Evolutionary conservation across 495 filamentous ascomycete species (phyloP), one percentile per base, ranked within the genome.

Genomic region (Pseudotulostoma volvatum): DNA sequence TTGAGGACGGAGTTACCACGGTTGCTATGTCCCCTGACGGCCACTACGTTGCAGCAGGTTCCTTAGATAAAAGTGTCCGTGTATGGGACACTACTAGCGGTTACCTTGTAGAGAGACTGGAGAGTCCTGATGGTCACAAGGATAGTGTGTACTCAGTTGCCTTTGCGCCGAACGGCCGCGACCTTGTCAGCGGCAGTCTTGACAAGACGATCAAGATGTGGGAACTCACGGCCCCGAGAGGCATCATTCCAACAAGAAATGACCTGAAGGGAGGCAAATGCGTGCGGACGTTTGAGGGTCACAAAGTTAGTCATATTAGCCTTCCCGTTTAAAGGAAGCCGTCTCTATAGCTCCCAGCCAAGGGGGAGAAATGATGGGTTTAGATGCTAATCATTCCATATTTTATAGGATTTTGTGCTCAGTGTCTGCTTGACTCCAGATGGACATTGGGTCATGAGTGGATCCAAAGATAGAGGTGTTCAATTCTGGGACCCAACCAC

Each of bases 151-250:
- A 93, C 52, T 84, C 78, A 31, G 84, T 93, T 35, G 84, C 84
- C 2, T 93, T 93, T 53, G 82, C 84, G 18, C 84, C 84, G 18
- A 86, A 84, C 45, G 83, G 84, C 36, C 78, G 79, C 40, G 82
- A 87, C 46, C 73, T 93, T 36, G 83, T 93, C 51, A 85, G 80
- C 51, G 84, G 84, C 40, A 85, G 80, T 71, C 63, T 93, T 45
- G 84, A 93, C 56, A 88, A 87, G 69, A 90, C 84, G 2, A 93
- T 93, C 65, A 93, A 93, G 68, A 81, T 90, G 70, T 93, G 84
- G 84, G 84, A 93, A 58, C 67, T 93, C 31, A 71, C 68, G 18
- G 71, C 78, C 19, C 73, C 81, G 34, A 70, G 81, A 41, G 74
- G 73, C 34, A 57, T 68, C 43, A 66, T 76, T 38, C 63, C 70